Conservation (phyloP, 2,329 filamentous ascomycete species). For the Dryadomyces quercivorus region DNA sequence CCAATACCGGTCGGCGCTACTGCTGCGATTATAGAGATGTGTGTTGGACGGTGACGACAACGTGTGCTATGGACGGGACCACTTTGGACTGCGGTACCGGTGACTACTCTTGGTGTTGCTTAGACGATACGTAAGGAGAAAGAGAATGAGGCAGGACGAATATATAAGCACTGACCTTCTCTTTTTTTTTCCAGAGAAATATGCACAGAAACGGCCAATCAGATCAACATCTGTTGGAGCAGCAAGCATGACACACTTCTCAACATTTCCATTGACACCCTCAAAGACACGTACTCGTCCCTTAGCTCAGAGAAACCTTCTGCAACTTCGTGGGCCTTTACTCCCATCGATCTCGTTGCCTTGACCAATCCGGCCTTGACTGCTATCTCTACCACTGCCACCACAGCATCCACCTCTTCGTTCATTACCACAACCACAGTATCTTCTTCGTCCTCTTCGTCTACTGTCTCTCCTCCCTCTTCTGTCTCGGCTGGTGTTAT, state of each 20-base stretch:
- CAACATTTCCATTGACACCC: slow-evolving; percentile 7
- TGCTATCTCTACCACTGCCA: not conserved
- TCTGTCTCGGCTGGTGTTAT: not conserved
- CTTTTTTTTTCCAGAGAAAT: slow-evolving; percentile 6
- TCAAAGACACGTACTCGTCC: slow-evolving; percentile 11
- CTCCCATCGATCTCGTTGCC: slow-evolving; percentile 5
- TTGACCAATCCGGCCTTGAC: not conserved
- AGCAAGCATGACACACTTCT: slow-evolving; percentile 8
- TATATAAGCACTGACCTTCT: not conserved
- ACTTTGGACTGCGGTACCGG: slow-evolving; percentile 11
- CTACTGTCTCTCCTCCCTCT: not conserved
- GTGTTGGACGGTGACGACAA: slow-evolving; percentile 9
- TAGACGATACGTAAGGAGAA: slow-evolving; percentile 2
- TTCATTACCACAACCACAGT: not conserved
- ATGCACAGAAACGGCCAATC: slow-evolving; percentile 7
- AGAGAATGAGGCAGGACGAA: not conserved
- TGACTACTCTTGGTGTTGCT: slow-evolving; percentile 10
- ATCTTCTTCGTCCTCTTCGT: not conserved
- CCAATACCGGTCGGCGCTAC: slow-evolving; percentile 10
- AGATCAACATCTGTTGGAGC: slow-evolving; percentile 14
- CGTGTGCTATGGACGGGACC: slow-evolving; percentile 9
- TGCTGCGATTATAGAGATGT: slow-evolving; percentile 10
- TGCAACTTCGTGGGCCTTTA: slow-evolving; percentile 9
- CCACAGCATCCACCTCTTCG: not conserved
- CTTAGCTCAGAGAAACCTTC: slow-evolving; percentile 8